Evolutionary conservation across 805 yeast genomes (phyloP), one percentile per base, ranked within the genome.

Genomic region (Saccharomycopsis sp.): DNA sequence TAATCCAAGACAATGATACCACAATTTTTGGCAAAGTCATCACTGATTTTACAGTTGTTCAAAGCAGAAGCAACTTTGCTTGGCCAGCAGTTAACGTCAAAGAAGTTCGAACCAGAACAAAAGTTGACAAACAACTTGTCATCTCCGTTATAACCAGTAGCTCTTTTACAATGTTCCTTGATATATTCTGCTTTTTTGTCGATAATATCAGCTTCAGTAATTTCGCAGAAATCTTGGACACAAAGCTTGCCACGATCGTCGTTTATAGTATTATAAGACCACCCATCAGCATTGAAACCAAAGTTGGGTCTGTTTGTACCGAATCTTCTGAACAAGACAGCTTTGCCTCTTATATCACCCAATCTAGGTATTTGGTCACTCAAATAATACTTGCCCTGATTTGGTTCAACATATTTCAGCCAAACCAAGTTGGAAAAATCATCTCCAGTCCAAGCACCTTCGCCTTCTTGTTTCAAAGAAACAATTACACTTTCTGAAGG

Each of bases 191-290:
- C 67, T 56, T 82, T 82, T 51, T 67, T 71, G 13, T 65, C 56
- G 43, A 80, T 68, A 50, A 75, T 85, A 5, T 62, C 64, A 6
- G 61, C 65, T 30, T 60, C 56, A 44, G 67, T 63, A 43, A 82
- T 64, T 55, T 79, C 87, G 60, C 83, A 78, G 63, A 67, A 80
- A 58, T 82, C 92, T 59, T 82, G 92, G 13, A 81, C 83, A 18
- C 69, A 73, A 52, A 77, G 63, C 3, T 52, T 26, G 8, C 81
- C 82, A 39, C 80, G 63, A 54, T 78, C 84, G 52, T 78, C 85
- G 45, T 73, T 73, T 6, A 73, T 65, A 48, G 80, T 69, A 58
- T 80, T 78, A 60, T 78, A 77, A 23, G 58, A 50, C 88, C 89
- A 82, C 46, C 68, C 61, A 3, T 75, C 58, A 9, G 87, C 87